Evolutionary conservation across 2,329 filamentous ascomycete species (phyloP), one percentile per base, ranked within the genome.

Genomic region (Akanthomyces lecanii): DNA sequence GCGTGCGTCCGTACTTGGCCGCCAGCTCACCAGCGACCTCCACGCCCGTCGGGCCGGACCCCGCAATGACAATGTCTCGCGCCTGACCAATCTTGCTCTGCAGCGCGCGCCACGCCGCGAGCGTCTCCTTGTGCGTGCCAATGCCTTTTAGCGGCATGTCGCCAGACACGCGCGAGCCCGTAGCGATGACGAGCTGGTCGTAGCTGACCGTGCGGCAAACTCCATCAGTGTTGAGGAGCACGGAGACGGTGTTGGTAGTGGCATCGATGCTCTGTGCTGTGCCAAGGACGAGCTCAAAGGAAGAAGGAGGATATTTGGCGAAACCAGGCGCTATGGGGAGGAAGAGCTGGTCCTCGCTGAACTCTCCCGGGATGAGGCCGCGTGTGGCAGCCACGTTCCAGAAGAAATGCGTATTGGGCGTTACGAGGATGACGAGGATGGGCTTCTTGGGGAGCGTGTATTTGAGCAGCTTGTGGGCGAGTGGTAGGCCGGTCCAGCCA

Each of bases 321-420:
- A 85, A 78, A 0, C 76, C 78, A 0, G 75, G 69, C 50, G 73
- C 71, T 61, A 85, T 79, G 10, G 82, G 77, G 48, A 74, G 67
- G 69, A 81, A 78, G 56, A 83, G 75, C 63, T 80, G 71, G 6
- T 80, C 75, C 64, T 83, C 79, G 18, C 75, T 73, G 61, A 83
- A 72, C 40, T 75, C 71, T 33, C 77, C 78, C 1, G 82, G 81
- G 25, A 85, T 75, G 45, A 85, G 76, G 66, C 80, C 81, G 44
- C 82, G 81, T n/a, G 82, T 79, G 2, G 82, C 79, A 1, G 82
- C 82, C 7, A 85, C 65, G 67, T 84, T 85, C 82, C 81, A 84
- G 73, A 78, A 85, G 67, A 84, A 82, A 67, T 82, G 79, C 59
- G 74, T 78, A 69, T 79, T 84, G 73, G 83, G 73, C 42, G 81